Base-by-base conservation (phyloP, 2,329 filamentous ascomycete genomes). In the Epichloe festucae region DNA sequence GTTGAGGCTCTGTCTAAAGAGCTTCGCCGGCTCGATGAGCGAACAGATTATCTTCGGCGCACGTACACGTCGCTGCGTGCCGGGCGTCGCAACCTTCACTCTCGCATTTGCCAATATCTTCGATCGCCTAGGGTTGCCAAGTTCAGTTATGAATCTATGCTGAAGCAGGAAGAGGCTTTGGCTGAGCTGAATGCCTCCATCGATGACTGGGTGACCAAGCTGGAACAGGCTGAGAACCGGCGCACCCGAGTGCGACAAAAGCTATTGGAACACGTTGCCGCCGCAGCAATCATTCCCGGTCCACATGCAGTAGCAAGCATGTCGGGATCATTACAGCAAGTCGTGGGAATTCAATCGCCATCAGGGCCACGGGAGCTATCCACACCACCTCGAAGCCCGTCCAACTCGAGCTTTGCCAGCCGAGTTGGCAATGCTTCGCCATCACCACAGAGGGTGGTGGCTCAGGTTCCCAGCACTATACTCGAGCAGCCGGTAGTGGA, bases 141-240 rank as follows among this genome's bases (percentile, higher is more conserved):
- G 57, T 88, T 89, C 64, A 87, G 81, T 57, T 77, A 82, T 56
- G 85, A 89, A 55, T 82, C 81, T 19, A 79, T 91, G 64, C 73
- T 90, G 42, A 87, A 85, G 69, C 86, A 90, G 63, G 86, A 90
- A 65, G 86, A 90, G 66, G 84, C 85, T 1, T 73, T 91, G 11
- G 79, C 82, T 1, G 86, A 89, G 64, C 76, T 91, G 6, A 86
- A 91, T 62, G 71, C 76, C 15, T 86, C 83, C 3, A 90, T 91
- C 56, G 87, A 90, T 60, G 85, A 89, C 62, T 90, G 87, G 83
- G 81, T 87, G 47, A 74, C 70, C 58, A 90, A 90, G 69, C 76
- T 90, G n/a, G 87, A 90, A 62, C 78, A 84, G 56, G 84, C 85
- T 10, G 87, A 91, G 65, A 88, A 89, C 63, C 76, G 87, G 60